These are phyloP conservation scores for Aspergillus bombycis DNA, from an alignment of 2,329 filamentous ascomycete species.

Conservation along the genomic window DNA sequence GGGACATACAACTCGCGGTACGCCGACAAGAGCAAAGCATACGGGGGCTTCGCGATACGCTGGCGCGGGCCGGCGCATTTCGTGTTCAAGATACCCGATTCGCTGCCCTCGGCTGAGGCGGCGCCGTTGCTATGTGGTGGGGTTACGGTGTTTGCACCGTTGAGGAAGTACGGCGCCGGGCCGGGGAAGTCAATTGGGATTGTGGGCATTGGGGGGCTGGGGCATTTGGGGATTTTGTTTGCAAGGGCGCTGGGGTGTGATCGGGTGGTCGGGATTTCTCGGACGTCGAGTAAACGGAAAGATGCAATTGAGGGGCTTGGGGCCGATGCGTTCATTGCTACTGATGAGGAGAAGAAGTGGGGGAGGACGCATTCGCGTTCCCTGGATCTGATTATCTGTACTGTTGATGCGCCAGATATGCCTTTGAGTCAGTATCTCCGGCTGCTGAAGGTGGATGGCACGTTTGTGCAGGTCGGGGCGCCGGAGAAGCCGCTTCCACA, in stretches of 20 bases:
- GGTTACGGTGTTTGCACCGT: conserved; percentile 71
- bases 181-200: conserved; percentile 73
- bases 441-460: conserved; percentile 62
- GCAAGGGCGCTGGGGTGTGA: conserved; percentile 72
- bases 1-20: conserved; percentile 44
- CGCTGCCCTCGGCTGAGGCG: conserved; percentile 52
- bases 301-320: conserved; percentile 57
- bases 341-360: conserved; percentile 61
- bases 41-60: conserved; percentile 61
- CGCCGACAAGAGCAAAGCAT: conserved; percentile 38
- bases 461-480: conserved; percentile 68
- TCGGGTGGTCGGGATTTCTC: conserved; percentile 60
- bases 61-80: conserved; percentile 63
- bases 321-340: conserved; percentile 60
- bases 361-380: conserved; percentile 49
- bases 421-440: conserved; percentile 64
- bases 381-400: conserved; percentile 61
- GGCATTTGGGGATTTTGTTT: conserved; percentile 73
- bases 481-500: conserved; percentile 62
- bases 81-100: conserved; percentile 59
- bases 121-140: conserved; percentile 79
- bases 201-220: conserved; percentile 72
- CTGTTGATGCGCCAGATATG: conserved; percentile 64
- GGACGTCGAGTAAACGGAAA: conserved; percentile 52
- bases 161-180: conserved; percentile 68